phyloP scores from a whole-genome alignment of 768 basidiomycete genomes.

The Boletus barrowsii region DNA sequence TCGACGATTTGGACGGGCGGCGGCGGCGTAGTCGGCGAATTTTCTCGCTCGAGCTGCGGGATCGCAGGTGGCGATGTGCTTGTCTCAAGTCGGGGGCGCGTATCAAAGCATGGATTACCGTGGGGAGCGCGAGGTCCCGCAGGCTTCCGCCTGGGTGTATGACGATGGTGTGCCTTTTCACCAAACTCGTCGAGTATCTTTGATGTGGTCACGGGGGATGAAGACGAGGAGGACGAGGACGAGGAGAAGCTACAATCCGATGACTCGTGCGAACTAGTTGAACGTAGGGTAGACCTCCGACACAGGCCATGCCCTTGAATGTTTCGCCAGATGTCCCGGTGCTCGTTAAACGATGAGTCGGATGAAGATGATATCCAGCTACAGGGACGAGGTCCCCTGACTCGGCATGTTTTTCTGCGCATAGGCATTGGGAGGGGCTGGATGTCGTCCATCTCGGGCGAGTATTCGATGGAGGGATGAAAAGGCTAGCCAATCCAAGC shows the following conservation, averaged over 20 bases:
- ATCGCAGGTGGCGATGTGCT: slow-evolving; percentile 10
- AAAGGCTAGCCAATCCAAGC: background rate
- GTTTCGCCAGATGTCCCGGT: slow-evolving; percentile 17
- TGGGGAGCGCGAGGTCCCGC: slow-evolving; percentile 26
- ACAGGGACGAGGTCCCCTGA: slow-evolving; percentile 31
- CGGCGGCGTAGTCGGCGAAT: slow-evolving; percentile 1
- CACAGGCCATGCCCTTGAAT: slow-evolving; percentile 5
- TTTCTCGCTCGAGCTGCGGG: slow-evolving; percentile 6
- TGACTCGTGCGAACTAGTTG: slow-evolving; percentile 13
- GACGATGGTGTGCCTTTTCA: background rate
- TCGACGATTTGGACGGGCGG: background rate
- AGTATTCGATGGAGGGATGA: background rate
- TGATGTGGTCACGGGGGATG: slow-evolving; percentile 7
- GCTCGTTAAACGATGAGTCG: slow-evolving; percentile 13
- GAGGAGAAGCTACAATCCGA: slow-evolving; percentile 6
- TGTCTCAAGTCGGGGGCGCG: slow-evolving; percentile 16
- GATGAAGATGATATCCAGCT: slow-evolving; percentile 21
- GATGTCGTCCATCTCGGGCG: slow-evolving; percentile 13
- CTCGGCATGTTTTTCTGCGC: slow-evolving; percentile 13
- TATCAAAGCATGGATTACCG: background rate
- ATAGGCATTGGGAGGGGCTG: slow-evolving; percentile 1
- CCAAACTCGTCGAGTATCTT: slow-evolving; percentile 3
- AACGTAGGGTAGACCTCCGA: slow-evolving; percentile 17
- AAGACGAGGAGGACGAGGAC: slow-evolving; percentile 13
- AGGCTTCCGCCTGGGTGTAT: slow-evolving; percentile 21